These are phyloP conservation scores for Talaromyces islandicus DNA, from an alignment of 2,329 filamentous ascomycete species.

Conservation along the genomic window DNA sequence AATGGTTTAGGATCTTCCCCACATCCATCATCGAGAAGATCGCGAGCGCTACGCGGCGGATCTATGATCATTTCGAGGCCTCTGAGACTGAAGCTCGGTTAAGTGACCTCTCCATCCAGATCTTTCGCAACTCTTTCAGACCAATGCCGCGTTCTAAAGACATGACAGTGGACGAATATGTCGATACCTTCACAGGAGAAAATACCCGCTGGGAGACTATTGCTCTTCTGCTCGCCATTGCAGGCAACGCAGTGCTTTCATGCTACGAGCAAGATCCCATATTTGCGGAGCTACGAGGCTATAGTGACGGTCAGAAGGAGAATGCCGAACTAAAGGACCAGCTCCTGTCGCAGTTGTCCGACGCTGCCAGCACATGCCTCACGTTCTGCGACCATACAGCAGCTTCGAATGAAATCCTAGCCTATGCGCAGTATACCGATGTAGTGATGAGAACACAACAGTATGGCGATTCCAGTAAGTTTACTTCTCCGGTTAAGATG, in stretches of 20 bases:
- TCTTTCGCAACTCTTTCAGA: constrained; percentile 26
- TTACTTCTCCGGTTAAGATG: constrained; percentile 9
- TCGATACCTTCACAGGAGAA: constrained; percentile 14
- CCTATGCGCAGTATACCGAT: constrained; percentile 29
- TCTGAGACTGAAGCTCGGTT: constrained; percentile 21
- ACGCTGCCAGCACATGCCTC: constrained; percentile 29
- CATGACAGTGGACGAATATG: constrained; percentile 29
- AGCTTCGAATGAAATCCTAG: constrained; percentile 27
- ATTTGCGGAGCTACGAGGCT: constrained; percentile 12
- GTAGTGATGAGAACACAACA: constrained; percentile 27
- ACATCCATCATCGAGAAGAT: constrained; percentile 20
- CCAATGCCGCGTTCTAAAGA: constrained; percentile 18
- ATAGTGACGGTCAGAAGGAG: constrained; percentile 1
- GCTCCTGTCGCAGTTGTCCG: constrained; percentile 24
- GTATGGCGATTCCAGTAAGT: constrained; percentile 30
- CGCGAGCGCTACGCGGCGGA: constrained; percentile 18
- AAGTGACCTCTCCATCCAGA: constrained; percentile 20
- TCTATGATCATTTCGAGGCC: constrained; percentile 21
- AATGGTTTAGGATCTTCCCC: constrained; percentile 20
- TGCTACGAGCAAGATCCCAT: constrained; percentile 26
- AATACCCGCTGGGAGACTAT: constrained; percentile 20
- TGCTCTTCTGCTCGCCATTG: constrained; percentile 31
- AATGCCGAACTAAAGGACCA: constrained; percentile 20
- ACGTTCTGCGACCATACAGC: constrained; percentile 27
- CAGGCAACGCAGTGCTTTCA: constrained; percentile 29